Conservation (phyloP, 805 yeast genomes). For the Lachancea thermotolerans region DNA sequence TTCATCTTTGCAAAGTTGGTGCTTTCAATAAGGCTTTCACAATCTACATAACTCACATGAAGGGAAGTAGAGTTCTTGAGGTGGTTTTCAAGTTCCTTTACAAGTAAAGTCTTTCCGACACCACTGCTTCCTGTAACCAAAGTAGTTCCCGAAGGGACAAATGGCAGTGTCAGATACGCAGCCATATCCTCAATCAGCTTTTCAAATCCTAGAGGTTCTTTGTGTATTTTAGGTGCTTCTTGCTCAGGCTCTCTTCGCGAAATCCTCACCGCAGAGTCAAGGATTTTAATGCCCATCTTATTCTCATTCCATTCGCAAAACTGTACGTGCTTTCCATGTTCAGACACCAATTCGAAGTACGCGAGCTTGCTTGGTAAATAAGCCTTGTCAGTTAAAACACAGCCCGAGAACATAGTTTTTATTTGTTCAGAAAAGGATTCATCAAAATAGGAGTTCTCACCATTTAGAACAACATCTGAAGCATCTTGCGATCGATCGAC, state of each 20-base stretch:
- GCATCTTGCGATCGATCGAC: background rate
- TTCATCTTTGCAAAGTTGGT: constrained; percentile 33
- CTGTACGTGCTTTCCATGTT: constrained; percentile 11
- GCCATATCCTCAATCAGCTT: constrained; percentile 34
- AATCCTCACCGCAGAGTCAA: constrained; percentile 8
- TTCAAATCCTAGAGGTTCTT: constrained; percentile 53
- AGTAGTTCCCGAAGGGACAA: constrained; percentile 37
- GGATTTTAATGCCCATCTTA: constrained; percentile 5
- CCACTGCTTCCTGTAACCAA: constrained; percentile 72
- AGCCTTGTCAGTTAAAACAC: constrained; percentile 15
- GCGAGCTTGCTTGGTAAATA: constrained; percentile 9
- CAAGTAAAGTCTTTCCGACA: constrained; percentile 65
- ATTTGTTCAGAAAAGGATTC: constrained; percentile 4
- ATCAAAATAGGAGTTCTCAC: background rate
- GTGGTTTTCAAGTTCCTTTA: constrained; percentile 36
- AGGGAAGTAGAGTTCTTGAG: constrained; percentile 30
- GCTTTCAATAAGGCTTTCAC: constrained; percentile 39
- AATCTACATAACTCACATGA: constrained; percentile 45
- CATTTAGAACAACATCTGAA: background rate
- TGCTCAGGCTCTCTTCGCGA: background rate
- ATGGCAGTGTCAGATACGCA: constrained; percentile 14
- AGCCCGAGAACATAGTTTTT: constrained; percentile 2
- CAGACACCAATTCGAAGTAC: constrained; percentile 12
- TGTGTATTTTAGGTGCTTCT: background rate
- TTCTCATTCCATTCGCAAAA: constrained; percentile 5